Percentiles rank a stretch among this genome's conserved stretches.
These are phyloP conservation scores for Puccinia polysora DNA, from an alignment of 1,284 basidiomycete genomes.

Conservation along the genomic window DNA sequence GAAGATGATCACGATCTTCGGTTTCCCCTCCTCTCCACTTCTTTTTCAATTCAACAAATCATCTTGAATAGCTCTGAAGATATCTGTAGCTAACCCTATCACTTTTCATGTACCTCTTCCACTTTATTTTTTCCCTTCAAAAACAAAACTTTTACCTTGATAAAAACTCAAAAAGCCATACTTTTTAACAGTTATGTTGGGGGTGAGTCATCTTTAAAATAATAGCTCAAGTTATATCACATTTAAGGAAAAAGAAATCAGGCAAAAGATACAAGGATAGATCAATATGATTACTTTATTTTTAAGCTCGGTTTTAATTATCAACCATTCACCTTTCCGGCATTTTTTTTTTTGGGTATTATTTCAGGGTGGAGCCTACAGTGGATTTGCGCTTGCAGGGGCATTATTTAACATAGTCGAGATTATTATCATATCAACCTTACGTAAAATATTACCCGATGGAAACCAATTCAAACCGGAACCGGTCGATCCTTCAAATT, in stretches of 20 bases:
- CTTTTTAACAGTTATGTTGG: constrained; percentile 4
- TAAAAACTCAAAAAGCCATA: too few relatives aligned
- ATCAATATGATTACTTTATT: not conserved
- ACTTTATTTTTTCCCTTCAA: not conserved
- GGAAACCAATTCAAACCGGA: constrained; percentile 25
- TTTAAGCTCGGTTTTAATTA: not conserved
- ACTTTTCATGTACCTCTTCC: not conserved
- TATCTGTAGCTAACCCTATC: not conserved
- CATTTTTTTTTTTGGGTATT: not conserved
- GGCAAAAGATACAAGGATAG: too few relatives aligned
- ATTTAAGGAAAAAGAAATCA: not conserved
- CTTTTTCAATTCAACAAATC: too few relatives aligned
- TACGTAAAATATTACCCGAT: constrained; percentile 8
- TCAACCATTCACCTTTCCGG: not conserved
- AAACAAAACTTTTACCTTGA: too few relatives aligned
- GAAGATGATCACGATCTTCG: too few relatives aligned
- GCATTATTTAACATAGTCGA: constrained; percentile 37
- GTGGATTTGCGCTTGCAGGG: constrained; percentile 25
- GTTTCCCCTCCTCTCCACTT: too few relatives aligned
- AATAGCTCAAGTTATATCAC: not conserved
- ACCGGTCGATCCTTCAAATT: constrained; percentile 20
- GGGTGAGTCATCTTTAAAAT: not conserved
- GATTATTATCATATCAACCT: not conserved
- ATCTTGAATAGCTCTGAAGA: too few relatives aligned
- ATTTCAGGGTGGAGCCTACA: constrained; percentile 15